A percentile compares a stretch with the other conserved stretches of the same genome.
Conservation (phyloP, 106 monocot species). For the Dioscorea dumetorum region DNA sequence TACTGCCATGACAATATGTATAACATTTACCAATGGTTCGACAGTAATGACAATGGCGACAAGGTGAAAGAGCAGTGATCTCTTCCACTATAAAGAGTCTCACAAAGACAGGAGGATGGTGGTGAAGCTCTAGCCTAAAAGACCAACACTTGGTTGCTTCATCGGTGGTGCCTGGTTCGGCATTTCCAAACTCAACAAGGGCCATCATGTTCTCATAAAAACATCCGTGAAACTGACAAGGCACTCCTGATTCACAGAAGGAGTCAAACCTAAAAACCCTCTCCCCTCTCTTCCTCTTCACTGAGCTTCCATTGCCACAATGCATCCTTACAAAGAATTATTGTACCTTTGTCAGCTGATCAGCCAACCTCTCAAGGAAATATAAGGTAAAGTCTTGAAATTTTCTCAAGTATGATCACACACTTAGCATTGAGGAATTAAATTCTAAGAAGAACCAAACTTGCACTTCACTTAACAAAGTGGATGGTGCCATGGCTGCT, state of each 20-base stretch:
- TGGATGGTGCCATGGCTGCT: slow-evolving; percentile 12
- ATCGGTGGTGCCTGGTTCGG: slow-evolving; percentile 13
- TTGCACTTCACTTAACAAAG: slow-evolving; percentile 20
- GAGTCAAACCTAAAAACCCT: slow-evolving; percentile 43
- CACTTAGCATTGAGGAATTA: slow-evolving; percentile 36
- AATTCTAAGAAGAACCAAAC: slow-evolving; percentile 13
- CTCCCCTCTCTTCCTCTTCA: slow-evolving; percentile 68
- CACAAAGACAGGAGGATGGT: slow-evolving; percentile 22
- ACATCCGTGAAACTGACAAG: slow-evolving; percentile 28
- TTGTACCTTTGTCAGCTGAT: too few species aligned
- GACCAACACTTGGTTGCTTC: slow-evolving; percentile 47
- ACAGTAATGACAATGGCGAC: slow-evolving; percentile 45
- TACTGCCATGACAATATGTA: neutral
- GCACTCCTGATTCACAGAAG: slow-evolving; percentile 56
- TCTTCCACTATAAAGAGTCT: slow-evolving; percentile 64
- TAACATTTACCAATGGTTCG: slow-evolving; percentile 34
- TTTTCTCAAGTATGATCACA: slow-evolving; percentile 25
- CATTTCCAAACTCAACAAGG: slow-evolving; percentile 36
- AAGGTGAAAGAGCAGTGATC: slow-evolving; percentile 27
- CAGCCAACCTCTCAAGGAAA: neutral
- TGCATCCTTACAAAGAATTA: slow-evolving; percentile 22
- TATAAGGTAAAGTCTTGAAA: neutral
- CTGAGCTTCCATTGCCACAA: slow-evolving; percentile 11
- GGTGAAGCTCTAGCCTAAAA: slow-evolving; percentile 64
- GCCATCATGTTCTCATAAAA: slow-evolving; percentile 63